Evolutionary conservation across 768 basidiomycete genomes (phyloP), one percentile per base, ranked within the genome.

Genomic region (Hydnum rufescens): DNA sequence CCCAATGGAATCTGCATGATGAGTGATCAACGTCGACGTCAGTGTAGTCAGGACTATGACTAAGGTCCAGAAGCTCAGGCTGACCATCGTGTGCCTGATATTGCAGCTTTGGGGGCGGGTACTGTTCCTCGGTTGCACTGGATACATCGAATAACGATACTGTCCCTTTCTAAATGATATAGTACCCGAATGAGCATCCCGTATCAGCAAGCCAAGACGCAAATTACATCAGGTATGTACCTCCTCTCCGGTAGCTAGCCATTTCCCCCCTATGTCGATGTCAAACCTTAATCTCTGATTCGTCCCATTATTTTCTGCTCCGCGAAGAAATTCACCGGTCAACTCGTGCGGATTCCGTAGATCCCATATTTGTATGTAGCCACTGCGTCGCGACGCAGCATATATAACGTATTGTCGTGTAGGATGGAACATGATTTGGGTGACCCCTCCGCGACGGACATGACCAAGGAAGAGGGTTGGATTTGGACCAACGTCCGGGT

Each of bases 271-370:
- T 6, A 70, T 51, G 60, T 92, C 86, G 0, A 92, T 61, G 57
- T 85, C 85, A 59, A 93, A 92, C n/a, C 66, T 63, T 25, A 79
- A 66, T 56, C 75, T 75, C 63, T 95, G 92, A 60, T 92, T 90
- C 22, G 82, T 81, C 31, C 16, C 22, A 32, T 39, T 18, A 29
- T 28, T 53, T 51, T 56, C n/a, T 56, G 54, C 4, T 56, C 67
- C 5, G 49, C 49, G 53, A 61, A 55, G 58, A 74, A 47, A 70
- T 60, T 29, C 65, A 62, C 18, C 74, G 50, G 39, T 76, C 71
- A 18, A 57, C 22, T 49, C 66, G 63, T 29, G 72, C 59, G 62
- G 55, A 50, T 80, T 71, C 0, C 89, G 74, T 3, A 89, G 62
- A 62, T 95, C 92, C 81, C 84, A 95, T 52, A 74, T 70, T 60